Percentiles rank a stretch among this genome's conserved stretches.
Evolutionary conservation across 306 rosid species (phyloP).

Genomic region (Hippophae gyantsensis): DNA sequence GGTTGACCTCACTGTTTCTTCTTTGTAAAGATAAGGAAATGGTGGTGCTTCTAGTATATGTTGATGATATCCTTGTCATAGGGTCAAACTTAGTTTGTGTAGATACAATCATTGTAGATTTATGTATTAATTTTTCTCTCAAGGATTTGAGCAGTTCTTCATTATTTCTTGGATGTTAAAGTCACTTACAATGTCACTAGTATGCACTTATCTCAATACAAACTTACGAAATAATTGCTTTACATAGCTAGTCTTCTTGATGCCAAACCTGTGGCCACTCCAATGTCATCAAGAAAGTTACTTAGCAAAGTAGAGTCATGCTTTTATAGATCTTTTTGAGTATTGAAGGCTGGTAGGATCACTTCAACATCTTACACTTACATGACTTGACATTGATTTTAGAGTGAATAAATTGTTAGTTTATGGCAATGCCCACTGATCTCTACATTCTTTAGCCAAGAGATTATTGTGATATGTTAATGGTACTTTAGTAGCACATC

Average conservation of each 20-base stretch:
- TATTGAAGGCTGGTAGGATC: neutral
- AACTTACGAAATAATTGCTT: neutral
- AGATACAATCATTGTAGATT: neutral
- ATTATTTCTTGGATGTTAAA: neutral
- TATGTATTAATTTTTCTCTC: neutral
- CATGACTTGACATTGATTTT: neutral
- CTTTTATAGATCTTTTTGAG: neutral
- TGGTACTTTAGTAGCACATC: neutral
- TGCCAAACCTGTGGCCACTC: neutral
- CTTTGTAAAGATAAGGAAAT: neutral
- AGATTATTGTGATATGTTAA: neutral
- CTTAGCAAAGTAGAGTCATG: neutral
- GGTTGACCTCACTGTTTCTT: neutral
- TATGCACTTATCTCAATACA: neutral
- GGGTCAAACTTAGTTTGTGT: neutral
- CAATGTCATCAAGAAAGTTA: neutral
- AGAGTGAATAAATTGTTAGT: neutral
- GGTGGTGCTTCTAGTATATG: neutral
- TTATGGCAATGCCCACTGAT: neutral
- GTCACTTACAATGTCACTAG: neutral
- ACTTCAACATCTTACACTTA: neutral
- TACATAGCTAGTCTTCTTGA: neutral
- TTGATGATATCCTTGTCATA: neutral
- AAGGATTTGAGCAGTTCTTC: neutral
- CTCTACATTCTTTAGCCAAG: neutral